Percentiles rank a stretch among this genome's conserved stretches.
These are phyloP conservation scores for Lippia alba DNA, from an alignment of 305 asterid species.

Conservation along the genomic window DNA sequence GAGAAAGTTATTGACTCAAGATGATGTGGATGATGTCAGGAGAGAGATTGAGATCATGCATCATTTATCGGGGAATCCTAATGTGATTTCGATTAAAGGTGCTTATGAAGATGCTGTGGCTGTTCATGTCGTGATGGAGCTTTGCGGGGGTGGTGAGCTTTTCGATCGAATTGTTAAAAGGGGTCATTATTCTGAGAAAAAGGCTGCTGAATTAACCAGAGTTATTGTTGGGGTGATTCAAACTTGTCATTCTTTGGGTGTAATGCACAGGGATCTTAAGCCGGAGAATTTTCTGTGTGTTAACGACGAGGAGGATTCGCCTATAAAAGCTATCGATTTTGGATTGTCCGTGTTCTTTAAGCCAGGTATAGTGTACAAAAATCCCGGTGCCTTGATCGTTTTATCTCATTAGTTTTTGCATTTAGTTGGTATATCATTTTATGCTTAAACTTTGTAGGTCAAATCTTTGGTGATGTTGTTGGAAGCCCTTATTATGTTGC, in stretches of 20 bases:
- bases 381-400: conserved; percentile 7
- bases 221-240: conserved; percentile 74
- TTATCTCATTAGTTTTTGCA: conserved; percentile 6
- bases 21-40: conserved; percentile 77
- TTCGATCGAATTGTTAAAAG: conserved; percentile 75
- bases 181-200: conserved; percentile 81
- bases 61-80: conserved; percentile 68
- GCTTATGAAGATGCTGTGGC: conserved; percentile 87
- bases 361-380: conserved; percentile 60
- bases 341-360: conserved; percentile 81
- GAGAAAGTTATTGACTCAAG: conserved; percentile 56
- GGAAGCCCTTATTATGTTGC: conserved; percentile 86
- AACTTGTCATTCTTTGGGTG: conserved; percentile 84
- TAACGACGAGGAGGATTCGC: conserved; percentile 68
- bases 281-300: conserved; percentile 85
- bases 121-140: conserved; percentile 87
- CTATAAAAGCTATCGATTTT: conserved; percentile 73
- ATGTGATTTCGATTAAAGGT: conserved; percentile 66
- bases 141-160: conserved; percentile 89
- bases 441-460: conserved; percentile 43
- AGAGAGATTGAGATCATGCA: conserved; percentile 84
- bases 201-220: conserved; percentile 79
- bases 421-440: conserved; percentile 2
- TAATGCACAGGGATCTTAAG: conserved; percentile 86
- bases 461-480: conserved; percentile 57